These are phyloP conservation scores for Creolimax fragrantissima DNA, from an alignment of 78 protist genomes.

Conservation along the genomic window DNA sequence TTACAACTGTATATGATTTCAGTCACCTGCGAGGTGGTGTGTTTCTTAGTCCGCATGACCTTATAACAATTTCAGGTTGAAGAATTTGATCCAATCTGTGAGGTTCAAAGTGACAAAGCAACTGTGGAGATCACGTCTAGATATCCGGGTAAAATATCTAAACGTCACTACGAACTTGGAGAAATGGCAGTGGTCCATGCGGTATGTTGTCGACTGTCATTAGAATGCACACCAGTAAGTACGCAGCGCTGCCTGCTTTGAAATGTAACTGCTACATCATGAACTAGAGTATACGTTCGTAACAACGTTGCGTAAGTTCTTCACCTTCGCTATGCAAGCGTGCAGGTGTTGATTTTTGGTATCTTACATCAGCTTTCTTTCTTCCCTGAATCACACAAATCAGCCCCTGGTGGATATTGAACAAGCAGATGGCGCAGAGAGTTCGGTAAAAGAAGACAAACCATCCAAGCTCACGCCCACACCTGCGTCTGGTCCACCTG, in stretches of 20 bases:
- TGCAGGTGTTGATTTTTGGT: too few species aligned
- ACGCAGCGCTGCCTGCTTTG: too few species aligned
- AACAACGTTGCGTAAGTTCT: too few species aligned
- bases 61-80: slow-evolving; percentile 18
- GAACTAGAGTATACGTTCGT: too few species aligned
- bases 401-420: slow-evolving; percentile 59
- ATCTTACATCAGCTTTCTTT: too few species aligned
- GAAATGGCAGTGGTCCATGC: slow-evolving; percentile 68
- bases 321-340: too few species aligned
- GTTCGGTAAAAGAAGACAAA: too few species aligned
- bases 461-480: too few species aligned
- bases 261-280: background rate
- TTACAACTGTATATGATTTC: background rate
- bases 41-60: background rate
- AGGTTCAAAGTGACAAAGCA: slow-evolving; percentile 90
- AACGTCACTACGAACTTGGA: slow-evolving; percentile 52
- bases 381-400: too few species aligned
- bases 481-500: too few species aligned
- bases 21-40: background rate
- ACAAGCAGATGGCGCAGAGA: background rate
- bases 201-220: background rate
- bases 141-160: slow-evolving; percentile 62
- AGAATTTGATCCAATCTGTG: slow-evolving; percentile 76
- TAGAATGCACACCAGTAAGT: too few species aligned
- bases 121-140: slow-evolving; percentile 75